A percentile compares a stretch with the other conserved stretches of the same genome.
Evolutionary conservation across 805 yeast genomes (phyloP).

Genomic region (Candida verbasci): DNA sequence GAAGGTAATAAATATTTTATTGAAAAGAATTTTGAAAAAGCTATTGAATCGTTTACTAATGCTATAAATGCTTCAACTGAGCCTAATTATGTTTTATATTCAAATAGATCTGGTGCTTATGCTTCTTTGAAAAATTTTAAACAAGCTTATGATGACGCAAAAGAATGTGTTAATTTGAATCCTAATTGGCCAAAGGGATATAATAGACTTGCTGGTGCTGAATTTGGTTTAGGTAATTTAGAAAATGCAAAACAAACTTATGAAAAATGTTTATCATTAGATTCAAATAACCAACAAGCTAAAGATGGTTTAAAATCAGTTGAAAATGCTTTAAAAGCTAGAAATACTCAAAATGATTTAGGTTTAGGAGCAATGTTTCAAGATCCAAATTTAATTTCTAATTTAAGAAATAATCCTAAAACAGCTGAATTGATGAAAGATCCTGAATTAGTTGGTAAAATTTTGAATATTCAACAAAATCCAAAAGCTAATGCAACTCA

Average conservation of each 20-base stretch:
- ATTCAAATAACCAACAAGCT: constrained; percentile 81
- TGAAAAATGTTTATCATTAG: constrained; percentile 75
- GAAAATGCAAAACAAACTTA: constrained; percentile 72
- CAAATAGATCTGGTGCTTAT: constrained; percentile 90
- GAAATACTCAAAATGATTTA: constrained; percentile 59
- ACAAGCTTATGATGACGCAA: constrained; percentile 80
- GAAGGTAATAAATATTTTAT: constrained; percentile 92
- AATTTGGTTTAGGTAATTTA: constrained; percentile 76
- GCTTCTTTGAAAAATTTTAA: constrained; percentile 73
- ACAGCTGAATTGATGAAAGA: constrained; percentile 85
- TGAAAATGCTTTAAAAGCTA: constrained; percentile 50
- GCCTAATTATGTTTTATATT: constrained; percentile 89
- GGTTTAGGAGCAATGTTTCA: constrained; percentile 75
- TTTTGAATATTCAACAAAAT: constrained; percentile 55
- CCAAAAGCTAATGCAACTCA: constrained; percentile 72
- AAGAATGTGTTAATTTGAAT: constrained; percentile 74
- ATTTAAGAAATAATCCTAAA: constrained; percentile 77
- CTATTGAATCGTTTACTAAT: constrained; percentile 74
- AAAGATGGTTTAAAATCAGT: constrained; percentile 74
- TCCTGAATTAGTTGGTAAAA: constrained; percentile 73
- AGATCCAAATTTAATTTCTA: constrained; percentile 74
- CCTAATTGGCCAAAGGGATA: constrained; percentile 94
- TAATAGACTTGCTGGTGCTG: constrained; percentile 90
- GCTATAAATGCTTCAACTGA: constrained; percentile 79
- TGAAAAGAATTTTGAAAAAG: constrained; percentile 76